Conservation (phyloP, 192 early-diverging fungal species). For the Mortierella alpina region DNA sequence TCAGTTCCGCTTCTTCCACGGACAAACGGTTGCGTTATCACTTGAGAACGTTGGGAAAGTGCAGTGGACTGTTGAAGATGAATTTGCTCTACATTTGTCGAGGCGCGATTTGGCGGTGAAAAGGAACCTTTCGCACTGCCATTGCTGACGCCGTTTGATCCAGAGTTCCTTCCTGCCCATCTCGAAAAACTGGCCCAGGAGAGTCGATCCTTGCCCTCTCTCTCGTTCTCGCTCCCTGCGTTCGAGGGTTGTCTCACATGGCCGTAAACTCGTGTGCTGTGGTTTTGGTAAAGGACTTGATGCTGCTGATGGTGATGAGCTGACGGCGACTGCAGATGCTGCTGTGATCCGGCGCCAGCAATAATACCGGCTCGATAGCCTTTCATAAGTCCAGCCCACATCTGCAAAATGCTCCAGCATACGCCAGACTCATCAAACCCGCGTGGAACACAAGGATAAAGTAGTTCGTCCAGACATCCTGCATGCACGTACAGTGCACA, state of each 20-base stretch:
- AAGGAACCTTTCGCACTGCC: constrained; percentile 6
- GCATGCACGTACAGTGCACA: constrained; percentile 62
- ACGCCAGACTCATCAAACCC: constrained; percentile 78
- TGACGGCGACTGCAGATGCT: constrained; percentile 1
- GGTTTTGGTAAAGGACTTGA: constrained; percentile 7
- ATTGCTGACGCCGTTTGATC: not conserved
- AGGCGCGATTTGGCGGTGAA: constrained; percentile 3
- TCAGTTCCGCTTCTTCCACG: constrained; percentile 22
- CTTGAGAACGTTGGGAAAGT: not conserved
- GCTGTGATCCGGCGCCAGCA: constrained; percentile 38
- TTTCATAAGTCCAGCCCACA: constrained; percentile 81
- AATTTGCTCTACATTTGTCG: not conserved
- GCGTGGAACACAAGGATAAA: constrained; percentile 66
- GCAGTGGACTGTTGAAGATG: constrained; percentile 5
- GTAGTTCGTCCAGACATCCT: constrained; percentile 59
- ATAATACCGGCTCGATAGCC: constrained; percentile 73
- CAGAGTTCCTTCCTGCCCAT: constrained; percentile 32
- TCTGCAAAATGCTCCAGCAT: constrained; percentile 72
- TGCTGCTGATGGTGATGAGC: constrained; percentile 16
- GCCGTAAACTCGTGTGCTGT: not conserved
- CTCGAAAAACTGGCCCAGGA: constrained; percentile 47
- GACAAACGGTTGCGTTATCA: not conserved
- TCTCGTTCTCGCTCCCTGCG: constrained; percentile 34
- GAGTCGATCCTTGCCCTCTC: constrained; percentile 22
- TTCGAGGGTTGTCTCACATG: constrained; percentile 39